These are phyloP conservation scores for Arthroderma uncinatum DNA, from an alignment of 2,329 filamentous ascomycete species.

Conservation along the genomic window DNA sequence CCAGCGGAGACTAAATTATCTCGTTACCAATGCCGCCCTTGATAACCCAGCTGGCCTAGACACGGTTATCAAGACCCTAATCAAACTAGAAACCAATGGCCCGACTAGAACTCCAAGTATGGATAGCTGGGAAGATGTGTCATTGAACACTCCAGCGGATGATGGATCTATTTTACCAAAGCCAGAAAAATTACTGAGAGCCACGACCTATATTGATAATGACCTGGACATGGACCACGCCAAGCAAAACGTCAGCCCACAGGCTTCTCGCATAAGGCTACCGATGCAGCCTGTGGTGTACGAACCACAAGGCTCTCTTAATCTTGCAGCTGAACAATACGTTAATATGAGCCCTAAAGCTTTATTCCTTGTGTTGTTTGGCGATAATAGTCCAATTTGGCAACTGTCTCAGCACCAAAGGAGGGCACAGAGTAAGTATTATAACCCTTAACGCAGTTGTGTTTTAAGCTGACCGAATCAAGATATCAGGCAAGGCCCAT, in stretches of 20 bases:
- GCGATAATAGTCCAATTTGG: constrained; percentile 90
- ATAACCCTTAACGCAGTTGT: neutral
- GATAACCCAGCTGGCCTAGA: constrained; percentile 58
- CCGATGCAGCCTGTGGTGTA: constrained; percentile 72
- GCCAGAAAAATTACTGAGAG: constrained; percentile 42
- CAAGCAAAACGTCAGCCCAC: constrained; percentile 29
- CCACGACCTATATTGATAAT: constrained; percentile 52
- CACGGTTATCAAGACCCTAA: constrained; percentile 58
- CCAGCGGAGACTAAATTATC: constrained; percentile 69
- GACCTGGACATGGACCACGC: constrained; percentile 42
- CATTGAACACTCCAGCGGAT: constrained; percentile 49
- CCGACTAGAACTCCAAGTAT: constrained; percentile 57
- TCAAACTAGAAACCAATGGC: constrained; percentile 58
- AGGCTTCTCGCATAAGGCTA: constrained; percentile 63
- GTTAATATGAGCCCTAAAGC: constrained; percentile 90
- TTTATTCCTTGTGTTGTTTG: constrained; percentile 91
- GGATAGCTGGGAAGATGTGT: constrained; percentile 86
- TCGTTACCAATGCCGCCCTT: constrained; percentile 68
- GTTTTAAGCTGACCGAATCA: constrained; percentile 14
- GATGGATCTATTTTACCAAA: constrained; percentile 29
- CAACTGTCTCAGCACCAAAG: constrained; percentile 80
- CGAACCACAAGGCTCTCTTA: constrained; percentile 69
- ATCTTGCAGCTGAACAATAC: constrained; percentile 62
- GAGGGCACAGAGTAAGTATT: constrained; percentile 48
- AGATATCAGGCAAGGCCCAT: constrained; percentile 76